Base-by-base conservation (phyloP, 768 basidiomycete genomes). In the Lactifluus volemus region DNA sequence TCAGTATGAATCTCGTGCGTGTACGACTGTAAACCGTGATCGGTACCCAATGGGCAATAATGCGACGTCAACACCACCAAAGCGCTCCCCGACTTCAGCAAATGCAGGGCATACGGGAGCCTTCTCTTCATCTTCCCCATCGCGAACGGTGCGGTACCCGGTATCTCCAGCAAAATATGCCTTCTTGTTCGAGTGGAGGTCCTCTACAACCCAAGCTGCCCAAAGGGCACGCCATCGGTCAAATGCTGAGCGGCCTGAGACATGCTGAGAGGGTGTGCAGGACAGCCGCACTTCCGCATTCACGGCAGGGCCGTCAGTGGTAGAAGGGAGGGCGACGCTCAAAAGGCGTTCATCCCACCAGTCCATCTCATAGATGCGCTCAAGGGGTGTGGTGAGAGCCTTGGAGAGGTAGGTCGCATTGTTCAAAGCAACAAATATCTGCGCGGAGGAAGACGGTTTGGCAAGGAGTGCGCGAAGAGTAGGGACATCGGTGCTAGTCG, bases 151-250 rank as follows among this genome's bases (percentile, higher is more conserved):
- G 21, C 81, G 73, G 68, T 84, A 82, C 9, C 81, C 86, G 1
- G 86, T 90, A 69, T 88, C 88, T 11, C 88, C 88, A 6, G 75
- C 85, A 68, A 89, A 89, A 67, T 74, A 85, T 17, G 81, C 71
- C 55, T 81, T 81, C 75, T 77, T 77, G 14, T 77, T 70, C 70
- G 11, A 72, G 68, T 4, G 69, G 29, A 83, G 79, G 67, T 81
- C 76, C 66, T 83, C 79, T 25, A 88, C 71, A 44, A 75, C 80
- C 86, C 86, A 89, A 41, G 80, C 79, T 0, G 81, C 77, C 87
- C 87, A 89, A 9, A 88, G 77, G 0, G 81, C 77, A 58, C 78
- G 77, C 71, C 78, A 83, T 50, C 75, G 71, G 68, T 88, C 86
- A 48, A 73, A 73, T 3, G 77, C 36, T 0, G 72, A 70, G 48